phyloP scores from a whole-genome alignment of 345 rosid genomes.

The Noccaea bulbosa region DNA sequence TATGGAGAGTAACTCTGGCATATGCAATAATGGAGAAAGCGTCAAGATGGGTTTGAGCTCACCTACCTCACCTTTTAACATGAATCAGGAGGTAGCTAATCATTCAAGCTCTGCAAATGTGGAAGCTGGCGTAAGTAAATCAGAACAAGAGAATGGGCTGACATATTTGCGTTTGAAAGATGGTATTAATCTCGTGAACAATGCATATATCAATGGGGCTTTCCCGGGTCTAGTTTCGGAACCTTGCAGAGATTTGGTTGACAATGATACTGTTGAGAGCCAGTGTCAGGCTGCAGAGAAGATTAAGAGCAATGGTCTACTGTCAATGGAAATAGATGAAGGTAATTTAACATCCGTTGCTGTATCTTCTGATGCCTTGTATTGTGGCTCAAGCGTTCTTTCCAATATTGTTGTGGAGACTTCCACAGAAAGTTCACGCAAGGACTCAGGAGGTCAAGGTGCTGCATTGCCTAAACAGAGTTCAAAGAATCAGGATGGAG shows the following conservation, averaged over 20 bases:
- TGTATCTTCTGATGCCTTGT: constrained; percentile 45
- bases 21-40: constrained; percentile 50
- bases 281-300: constrained; percentile 38
- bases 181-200: constrained; percentile 41
- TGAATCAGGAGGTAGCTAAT: constrained; percentile 47
- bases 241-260: constrained; percentile 34
- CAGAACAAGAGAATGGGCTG: constrained; percentile 46
- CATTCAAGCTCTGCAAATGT: constrained; percentile 33
- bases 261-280: constrained; percentile 37
- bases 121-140: constrained; percentile 44
- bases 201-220: constrained; percentile 38
- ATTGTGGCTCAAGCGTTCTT: constrained; percentile 42
- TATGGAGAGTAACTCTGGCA: constrained; percentile 56
- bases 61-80: constrained; percentile 39
- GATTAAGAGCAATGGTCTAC: constrained; percentile 42
- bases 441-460: constrained; percentile 34
- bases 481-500: constrained; percentile 39
- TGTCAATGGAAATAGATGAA: constrained; percentile 38
- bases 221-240: constrained; percentile 31
- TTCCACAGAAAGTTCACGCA: constrained; percentile 40
- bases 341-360: constrained; percentile 41
- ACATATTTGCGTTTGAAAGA: constrained; percentile 38
- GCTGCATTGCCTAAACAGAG: constrained; percentile 36
- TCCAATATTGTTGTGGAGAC: constrained; percentile 37
- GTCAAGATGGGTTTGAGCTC: constrained; percentile 50